phyloP scores from a whole-genome alignment of 768 basidiomycete species.

The Kwoniella sp. region DNA sequence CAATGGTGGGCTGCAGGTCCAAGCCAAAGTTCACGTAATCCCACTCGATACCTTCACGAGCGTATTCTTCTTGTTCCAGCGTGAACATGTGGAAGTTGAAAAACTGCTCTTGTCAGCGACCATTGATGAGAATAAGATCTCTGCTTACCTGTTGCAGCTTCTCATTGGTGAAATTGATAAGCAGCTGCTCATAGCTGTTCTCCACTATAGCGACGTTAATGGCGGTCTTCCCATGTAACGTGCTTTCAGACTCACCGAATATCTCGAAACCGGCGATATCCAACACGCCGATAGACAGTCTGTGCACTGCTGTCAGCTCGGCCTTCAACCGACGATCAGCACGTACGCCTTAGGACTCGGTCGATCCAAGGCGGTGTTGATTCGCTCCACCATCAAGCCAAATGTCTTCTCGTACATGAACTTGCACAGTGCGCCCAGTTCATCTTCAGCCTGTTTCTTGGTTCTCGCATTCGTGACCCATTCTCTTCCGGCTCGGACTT shows the following conservation, averaged over 20 bases:
- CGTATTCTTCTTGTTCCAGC: conserved; percentile 96
- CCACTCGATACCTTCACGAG: conserved; percentile 94
- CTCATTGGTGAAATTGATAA: conserved; percentile 99
- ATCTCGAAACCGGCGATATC: conserved; percentile 99
- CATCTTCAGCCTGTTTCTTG: conserved; percentile 84
- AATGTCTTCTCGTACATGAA: conserved; percentile 97
- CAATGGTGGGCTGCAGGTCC: conserved; percentile 95
- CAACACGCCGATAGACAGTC: conserved; percentile 84
- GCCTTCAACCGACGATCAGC: background rate
- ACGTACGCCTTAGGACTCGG: conserved; percentile 67
- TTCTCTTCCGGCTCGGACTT: conserved; percentile 88
- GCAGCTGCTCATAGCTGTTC: conserved; percentile 93
- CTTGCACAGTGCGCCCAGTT: conserved; percentile 85
- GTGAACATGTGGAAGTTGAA: conserved; percentile 99
- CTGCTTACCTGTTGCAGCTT: conserved; percentile 81
- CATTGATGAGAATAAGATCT: background rate
- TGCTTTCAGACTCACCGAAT: conserved; percentile 46
- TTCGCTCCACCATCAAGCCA: conserved; percentile 84
- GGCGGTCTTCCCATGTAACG: background rate
- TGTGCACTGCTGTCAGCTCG: conserved; percentile 5
- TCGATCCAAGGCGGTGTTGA: conserved; percentile 89
- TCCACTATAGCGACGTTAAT: conserved; percentile 45
- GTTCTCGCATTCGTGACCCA: conserved; percentile 94
- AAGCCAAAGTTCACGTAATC: conserved; percentile 96
- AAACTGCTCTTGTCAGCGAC: conserved; percentile 29